Conservation (phyloP, 176 grass and related monocot genomes). For the Carex kokanica region DNA sequence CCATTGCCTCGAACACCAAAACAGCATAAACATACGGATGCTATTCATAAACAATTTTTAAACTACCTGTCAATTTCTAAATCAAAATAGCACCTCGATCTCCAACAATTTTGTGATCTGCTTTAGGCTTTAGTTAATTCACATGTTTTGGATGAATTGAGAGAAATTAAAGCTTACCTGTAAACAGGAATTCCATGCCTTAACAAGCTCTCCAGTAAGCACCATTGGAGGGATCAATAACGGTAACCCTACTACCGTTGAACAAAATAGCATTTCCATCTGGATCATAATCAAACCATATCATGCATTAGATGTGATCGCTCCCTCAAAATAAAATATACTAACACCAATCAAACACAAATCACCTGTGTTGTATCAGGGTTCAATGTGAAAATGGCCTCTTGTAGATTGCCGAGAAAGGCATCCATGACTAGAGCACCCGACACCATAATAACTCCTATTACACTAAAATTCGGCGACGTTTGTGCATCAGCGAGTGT, state of each 20-base stretch:
- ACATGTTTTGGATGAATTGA: neutral
- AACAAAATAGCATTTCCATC: conserved; percentile 99
- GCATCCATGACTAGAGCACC: conserved; percentile 82
- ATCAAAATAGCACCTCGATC: neutral
- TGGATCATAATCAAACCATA: conserved; percentile 5
- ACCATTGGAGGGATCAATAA: conserved; percentile 74
- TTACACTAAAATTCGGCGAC: conserved; percentile 75
- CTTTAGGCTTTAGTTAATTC: neutral
- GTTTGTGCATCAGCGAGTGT: conserved; percentile 84
- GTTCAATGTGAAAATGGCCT: conserved; percentile 91
- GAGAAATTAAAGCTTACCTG: conserved; percentile 37
- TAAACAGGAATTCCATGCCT: conserved; percentile 72
- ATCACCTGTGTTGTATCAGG: conserved; percentile 73
- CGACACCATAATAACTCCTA: conserved; percentile 77
- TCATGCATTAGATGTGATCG: neutral
- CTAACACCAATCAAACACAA: neutral
- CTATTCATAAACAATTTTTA: conserved; percentile 33
- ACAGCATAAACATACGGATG: conserved; percentile 85
- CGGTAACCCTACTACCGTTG: conserved; percentile 77
- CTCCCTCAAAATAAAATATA: neutral
- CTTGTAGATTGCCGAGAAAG: conserved; percentile 84
- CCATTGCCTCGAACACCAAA: conserved; percentile 90
- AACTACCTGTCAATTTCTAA: neutral
- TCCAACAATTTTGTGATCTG: neutral
- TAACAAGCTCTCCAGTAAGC: conserved; percentile 75